Evolutionary conservation across 257 asterid genomes (phyloP), one percentile per base, ranked within the genome.

Genomic region (Nicotiana benthamiana): DNA sequence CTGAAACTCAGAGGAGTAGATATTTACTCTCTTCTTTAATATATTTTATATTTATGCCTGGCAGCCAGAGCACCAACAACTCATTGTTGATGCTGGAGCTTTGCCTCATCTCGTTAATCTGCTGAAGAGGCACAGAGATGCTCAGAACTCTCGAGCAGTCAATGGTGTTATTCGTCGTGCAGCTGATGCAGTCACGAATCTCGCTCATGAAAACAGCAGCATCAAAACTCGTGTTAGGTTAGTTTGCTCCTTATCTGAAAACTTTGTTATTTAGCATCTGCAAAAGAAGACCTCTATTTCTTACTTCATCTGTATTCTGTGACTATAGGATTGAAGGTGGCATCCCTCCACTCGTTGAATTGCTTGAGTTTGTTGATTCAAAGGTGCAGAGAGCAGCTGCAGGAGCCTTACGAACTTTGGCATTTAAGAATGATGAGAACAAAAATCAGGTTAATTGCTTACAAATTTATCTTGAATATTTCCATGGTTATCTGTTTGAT

Each of bases 371-470:
- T 83, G 83, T 90, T 65, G 99, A 96, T 85, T 82, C 98, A 28
- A 96, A 94, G 94, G 99, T 96, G 87, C 99, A 96, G 88, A 91
- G 98, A 88, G 98, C 98, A 82, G 98, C 97, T 18, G 99, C 99
- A 20, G 99, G 99, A 83, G 97, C 99, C 80, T 86, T 96, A 63
- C 88, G 99, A 56, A 96, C 99, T 34, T 97, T 96, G 82, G 99
- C 99, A 62, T 96, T 96, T 82, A 96, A 96, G 83, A 96, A 96
- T 80, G 99, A 96, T 59, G 98, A 93, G 86, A 96, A 96, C 84
- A 96, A 96, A 86, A 93, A 94, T 87, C 98, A 92, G 97, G 99
- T 94, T 68, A 74, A 52, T 28, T 54, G 28, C 77, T 53, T 7
- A 16, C 61, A 48, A 74, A 32, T 75, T 57, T 80, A 7, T 56